Evolutionary conservation across 495 filamentous ascomycete genomes (phyloP).

Genomic region (Aspergillus mulundensis): DNA sequence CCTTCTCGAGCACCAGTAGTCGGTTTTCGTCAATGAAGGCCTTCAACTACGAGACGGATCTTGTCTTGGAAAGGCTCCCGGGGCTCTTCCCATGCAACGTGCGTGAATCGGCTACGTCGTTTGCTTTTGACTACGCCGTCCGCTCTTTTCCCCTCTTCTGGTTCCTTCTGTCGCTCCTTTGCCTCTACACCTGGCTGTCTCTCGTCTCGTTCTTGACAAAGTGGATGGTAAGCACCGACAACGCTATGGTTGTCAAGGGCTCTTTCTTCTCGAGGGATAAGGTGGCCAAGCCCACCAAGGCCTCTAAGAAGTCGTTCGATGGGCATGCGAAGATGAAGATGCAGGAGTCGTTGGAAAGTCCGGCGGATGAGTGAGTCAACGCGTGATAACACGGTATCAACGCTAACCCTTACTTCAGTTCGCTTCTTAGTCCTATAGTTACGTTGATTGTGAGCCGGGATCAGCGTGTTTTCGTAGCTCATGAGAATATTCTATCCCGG

Average conservation of each 20-base stretch:
- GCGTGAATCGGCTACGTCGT: conserved; percentile 37
- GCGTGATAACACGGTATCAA: neutral
- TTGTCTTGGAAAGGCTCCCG: conserved; percentile 34
- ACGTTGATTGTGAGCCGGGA: conserved; percentile 77
- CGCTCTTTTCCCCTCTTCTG: conserved; percentile 31
- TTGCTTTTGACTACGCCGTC: conserved; percentile 33
- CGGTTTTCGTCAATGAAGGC: conserved; percentile 17
- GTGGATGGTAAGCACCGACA: conserved; percentile 18
- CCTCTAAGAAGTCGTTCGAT: conserved; percentile 66
- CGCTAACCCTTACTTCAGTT: conserved; percentile 39
- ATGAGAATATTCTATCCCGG: conserved; percentile 60
- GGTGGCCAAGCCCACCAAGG: conserved; percentile 73
- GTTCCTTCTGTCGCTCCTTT: conserved; percentile 28
- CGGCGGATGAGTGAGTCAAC: conserved; percentile 43
- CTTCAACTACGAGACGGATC: conserved; percentile 20
- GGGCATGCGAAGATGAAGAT: conserved; percentile 71
- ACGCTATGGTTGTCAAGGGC: conserved; percentile 33
- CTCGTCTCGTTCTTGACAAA: conserved; percentile 19
- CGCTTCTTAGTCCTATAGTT: conserved; percentile 72
- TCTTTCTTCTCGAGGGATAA: conserved; percentile 70
- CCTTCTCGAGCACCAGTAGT: conserved; percentile 13
- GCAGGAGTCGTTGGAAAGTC: conserved; percentile 59
- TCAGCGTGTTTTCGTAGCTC: conserved; percentile 71
- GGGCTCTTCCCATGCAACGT: conserved; percentile 33
- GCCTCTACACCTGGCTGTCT: conserved; percentile 22